phyloP scores from a whole-genome alignment of 495 filamentous ascomycete species.

The Trichoderma asperelloides region DNA sequence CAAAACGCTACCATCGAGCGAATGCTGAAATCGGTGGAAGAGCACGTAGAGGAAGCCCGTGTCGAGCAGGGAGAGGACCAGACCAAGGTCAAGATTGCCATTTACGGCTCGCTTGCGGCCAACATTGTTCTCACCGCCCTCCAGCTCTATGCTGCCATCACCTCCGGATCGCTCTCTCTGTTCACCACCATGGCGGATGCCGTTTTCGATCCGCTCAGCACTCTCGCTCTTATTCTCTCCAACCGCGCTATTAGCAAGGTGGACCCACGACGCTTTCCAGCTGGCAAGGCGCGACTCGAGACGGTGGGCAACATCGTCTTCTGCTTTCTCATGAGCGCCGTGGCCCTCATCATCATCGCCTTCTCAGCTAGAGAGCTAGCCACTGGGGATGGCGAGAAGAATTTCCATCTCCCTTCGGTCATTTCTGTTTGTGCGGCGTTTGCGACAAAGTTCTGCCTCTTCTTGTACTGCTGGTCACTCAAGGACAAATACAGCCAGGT shows the following conservation, averaged over 20 bases:
- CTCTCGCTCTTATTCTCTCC: constrained; percentile 77
- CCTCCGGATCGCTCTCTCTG: constrained; percentile 80
- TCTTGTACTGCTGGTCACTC: constrained; percentile 87
- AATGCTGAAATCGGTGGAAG: constrained; percentile 85
- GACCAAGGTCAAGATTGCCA: constrained; percentile 78
- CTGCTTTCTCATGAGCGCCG: constrained; percentile 91
- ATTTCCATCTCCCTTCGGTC: constrained; percentile 77
- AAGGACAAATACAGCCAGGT: constrained; percentile 82
- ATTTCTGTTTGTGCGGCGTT: constrained; percentile 85
- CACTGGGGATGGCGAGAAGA: constrained; percentile 32
- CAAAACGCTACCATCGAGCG: constrained; percentile 93
- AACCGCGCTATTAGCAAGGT: constrained; percentile 84
- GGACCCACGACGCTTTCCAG: constrained; percentile 83
- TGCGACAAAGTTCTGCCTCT: constrained; percentile 70
- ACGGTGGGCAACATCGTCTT: constrained; percentile 95
- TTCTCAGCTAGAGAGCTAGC: constrained; percentile 65
- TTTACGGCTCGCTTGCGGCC: constrained; percentile 79
- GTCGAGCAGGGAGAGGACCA: constrained; percentile 73
- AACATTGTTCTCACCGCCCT: constrained; percentile 71
- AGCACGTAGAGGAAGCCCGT: constrained; percentile 72
- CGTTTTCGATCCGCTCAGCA: constrained; percentile 89
- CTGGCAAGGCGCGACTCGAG: constrained; percentile 89
- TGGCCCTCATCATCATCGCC: constrained; percentile 85
- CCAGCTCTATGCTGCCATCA: constrained; percentile 81
- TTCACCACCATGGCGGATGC: constrained; percentile 98